These are phyloP conservation scores for Clitopilus passeckerianus DNA, from an alignment of 768 basidiomycete species.

Conservation along the genomic window DNA sequence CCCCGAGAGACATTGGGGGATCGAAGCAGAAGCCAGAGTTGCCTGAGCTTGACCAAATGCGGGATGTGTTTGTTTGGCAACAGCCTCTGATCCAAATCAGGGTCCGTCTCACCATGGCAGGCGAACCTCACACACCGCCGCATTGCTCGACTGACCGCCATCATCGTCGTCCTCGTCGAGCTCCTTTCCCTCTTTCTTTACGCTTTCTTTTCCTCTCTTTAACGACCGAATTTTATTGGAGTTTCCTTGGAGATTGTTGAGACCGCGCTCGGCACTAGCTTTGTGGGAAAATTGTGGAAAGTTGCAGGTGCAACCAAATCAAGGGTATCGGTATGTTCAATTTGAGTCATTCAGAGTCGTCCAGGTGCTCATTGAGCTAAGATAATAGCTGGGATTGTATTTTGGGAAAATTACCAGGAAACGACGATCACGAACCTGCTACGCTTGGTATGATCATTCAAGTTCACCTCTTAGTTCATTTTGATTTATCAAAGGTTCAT, in stretches of 20 bases:
- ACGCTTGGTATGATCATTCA: not conserved
- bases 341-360: not conserved
- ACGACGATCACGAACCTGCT: not conserved
- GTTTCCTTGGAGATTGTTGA: not conserved
- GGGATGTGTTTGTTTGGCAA: not conserved
- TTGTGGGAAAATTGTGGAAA: not conserved
- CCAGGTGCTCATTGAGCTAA: not conserved
- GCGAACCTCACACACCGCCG: not conserved
- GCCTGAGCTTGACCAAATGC: not conserved
- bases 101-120: not conserved
- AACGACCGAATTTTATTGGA: not conserved
- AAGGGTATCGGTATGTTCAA: not conserved
- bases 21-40: too few species aligned
- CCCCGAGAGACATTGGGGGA: too few species aligned
- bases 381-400: not conserved
- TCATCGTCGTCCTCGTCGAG: not conserved
- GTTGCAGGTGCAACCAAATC: not conserved
- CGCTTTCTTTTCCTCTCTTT: not conserved
- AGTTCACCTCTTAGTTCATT: not conserved
- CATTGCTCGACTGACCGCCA: not conserved
- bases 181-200: not conserved
- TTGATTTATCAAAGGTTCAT: not conserved
- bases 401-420: not conserved
- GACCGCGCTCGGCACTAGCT: not conserved
- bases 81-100: not conserved